Conservation (phyloP, 2,329 filamentous ascomycete species). For the Verticillium klebahnii region DNA sequence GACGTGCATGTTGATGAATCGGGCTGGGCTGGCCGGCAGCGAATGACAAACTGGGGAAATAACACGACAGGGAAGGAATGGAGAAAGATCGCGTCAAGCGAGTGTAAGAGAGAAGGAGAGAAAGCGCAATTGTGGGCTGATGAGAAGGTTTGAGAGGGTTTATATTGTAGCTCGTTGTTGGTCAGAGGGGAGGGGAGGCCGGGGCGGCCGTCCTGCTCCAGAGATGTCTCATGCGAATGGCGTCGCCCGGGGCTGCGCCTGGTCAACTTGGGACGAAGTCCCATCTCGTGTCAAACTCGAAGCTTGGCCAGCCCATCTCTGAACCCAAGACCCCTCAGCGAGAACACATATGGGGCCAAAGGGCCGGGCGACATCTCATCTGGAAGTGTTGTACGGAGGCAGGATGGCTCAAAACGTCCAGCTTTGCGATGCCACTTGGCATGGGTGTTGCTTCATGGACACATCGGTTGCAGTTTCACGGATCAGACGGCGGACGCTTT, state of each 20-base stretch:
- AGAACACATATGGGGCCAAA: not conserved
- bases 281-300: not conserved
- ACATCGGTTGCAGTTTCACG: not conserved
- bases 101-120: not conserved
- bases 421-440: not conserved
- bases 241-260: not conserved
- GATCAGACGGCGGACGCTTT: not conserved
- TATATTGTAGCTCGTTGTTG: not conserved
- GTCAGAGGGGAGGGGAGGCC: not conserved
- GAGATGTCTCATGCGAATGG: not conserved
- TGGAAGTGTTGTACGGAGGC: not conserved
- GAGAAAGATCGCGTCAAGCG: conserved; percentile 1
- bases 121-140: not conserved
- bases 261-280: not conserved
- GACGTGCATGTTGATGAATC: conserved; percentile 1
- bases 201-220: not conserved
- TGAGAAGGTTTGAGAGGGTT: conserved; percentile 4
- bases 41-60: not conserved
- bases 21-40: conserved; percentile 2
- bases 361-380: not conserved
- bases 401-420: not conserved
- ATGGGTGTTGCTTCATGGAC: not conserved
- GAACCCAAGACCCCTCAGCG: not conserved
- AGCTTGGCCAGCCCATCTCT: not conserved
- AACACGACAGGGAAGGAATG: not conserved